Evolutionary conservation across 805 yeast genomes (phyloP).

Genomic region (Spencermartinsiella europaea): DNA sequence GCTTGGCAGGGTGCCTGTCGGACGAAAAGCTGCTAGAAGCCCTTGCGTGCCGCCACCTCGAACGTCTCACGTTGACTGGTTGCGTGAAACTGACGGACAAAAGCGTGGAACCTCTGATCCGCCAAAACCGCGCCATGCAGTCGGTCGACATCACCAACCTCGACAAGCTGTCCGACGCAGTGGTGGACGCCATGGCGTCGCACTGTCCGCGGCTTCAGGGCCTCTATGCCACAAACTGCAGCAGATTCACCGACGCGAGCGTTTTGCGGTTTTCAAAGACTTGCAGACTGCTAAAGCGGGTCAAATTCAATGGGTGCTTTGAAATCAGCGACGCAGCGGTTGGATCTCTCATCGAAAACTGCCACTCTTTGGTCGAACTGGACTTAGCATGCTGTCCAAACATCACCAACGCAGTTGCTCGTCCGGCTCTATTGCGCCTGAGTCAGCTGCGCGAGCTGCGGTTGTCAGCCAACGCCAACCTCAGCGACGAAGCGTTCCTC

Average conservation of each 20-base stretch:
- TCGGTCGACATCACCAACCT: constrained; percentile 86
- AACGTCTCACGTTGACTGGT: constrained; percentile 78
- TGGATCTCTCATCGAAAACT: constrained; percentile 55
- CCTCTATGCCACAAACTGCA: constrained; percentile 81
- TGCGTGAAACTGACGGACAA: constrained; percentile 59
- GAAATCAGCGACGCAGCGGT: constrained; percentile 62
- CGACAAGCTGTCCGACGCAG: constrained; percentile 59
- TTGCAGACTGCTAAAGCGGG: constrained; percentile 75
- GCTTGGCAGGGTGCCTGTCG: constrained; percentile 61
- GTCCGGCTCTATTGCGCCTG: constrained; percentile 51
- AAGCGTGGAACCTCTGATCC: constrained; percentile 58
- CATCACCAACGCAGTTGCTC: constrained; percentile 60
- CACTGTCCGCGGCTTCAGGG: constrained; percentile 81
- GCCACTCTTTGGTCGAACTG: constrained; percentile 80
- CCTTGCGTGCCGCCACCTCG: constrained; percentile 64
- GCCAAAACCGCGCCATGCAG: constrained; percentile 65
- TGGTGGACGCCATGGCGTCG: constrained; percentile 60
- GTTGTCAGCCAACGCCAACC: constrained; percentile 63
- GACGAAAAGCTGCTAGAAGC: constrained; percentile 59
- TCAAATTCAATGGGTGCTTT: constrained; percentile 70
- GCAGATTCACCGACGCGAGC: constrained; percentile 60
- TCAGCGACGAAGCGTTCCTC: constrained; percentile 63
- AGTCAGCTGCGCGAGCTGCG: constrained; percentile 81
- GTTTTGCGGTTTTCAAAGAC: constrained; percentile 50
- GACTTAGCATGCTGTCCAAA: constrained; percentile 80